A percentile compares a stretch with the other conserved stretches of the same genome.
Conservation (phyloP, 2,329 filamentous ascomycete species). For the Stachybotrys echinatus region DNA sequence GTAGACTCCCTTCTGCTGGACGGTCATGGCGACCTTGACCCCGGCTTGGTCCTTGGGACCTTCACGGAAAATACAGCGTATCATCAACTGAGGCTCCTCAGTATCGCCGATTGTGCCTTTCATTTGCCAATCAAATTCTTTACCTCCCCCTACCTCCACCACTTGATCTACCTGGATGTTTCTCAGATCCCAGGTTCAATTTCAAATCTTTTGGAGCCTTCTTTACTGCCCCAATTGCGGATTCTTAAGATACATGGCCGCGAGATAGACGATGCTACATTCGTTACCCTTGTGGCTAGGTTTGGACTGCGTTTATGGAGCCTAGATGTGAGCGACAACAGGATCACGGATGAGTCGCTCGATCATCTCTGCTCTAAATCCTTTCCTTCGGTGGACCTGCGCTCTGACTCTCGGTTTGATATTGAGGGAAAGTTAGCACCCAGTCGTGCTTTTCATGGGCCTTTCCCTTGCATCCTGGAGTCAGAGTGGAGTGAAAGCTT, state of each 20-base stretch:
- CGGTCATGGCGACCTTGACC: slow-evolving; percentile 39
- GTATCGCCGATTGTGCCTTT: slow-evolving; percentile 34
- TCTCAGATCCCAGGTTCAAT: slow-evolving; percentile 44
- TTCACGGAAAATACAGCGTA: slow-evolving; percentile 2
- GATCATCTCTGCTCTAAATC: slow-evolving; percentile 20
- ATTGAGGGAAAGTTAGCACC: slow-evolving; percentile 38
- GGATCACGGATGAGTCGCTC: slow-evolving; percentile 40
- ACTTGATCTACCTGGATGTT: slow-evolving; percentile 47
- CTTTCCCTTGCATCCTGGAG: slow-evolving; percentile 40
- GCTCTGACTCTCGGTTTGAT: slow-evolving; percentile 30
- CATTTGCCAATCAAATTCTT: slow-evolving; percentile 37
- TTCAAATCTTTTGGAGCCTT: slow-evolving; percentile 24
- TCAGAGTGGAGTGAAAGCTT: slow-evolving; percentile 39
- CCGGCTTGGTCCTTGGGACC: slow-evolving; percentile 23
- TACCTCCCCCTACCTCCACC: slow-evolving; percentile 24
- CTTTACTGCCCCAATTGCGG: slow-evolving; percentile 39
- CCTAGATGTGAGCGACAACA: slow-evolving; percentile 48
- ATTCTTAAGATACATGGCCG: slow-evolving; percentile 45
- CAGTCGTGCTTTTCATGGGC: slow-evolving; percentile 30
- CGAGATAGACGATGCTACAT: slow-evolving; percentile 35
- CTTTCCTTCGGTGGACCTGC: slow-evolving; percentile 25
- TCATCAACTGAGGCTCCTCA: slow-evolving; percentile 31
- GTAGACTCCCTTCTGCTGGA: slow-evolving; percentile 43
- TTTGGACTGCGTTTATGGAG: slow-evolving; percentile 47
- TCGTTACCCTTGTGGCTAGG: slow-evolving; percentile 22